Evolutionary conservation across 257 asterid species (phyloP), one percentile per base, ranked within the genome.

Genomic region (Solanum appendiculatum): DNA sequence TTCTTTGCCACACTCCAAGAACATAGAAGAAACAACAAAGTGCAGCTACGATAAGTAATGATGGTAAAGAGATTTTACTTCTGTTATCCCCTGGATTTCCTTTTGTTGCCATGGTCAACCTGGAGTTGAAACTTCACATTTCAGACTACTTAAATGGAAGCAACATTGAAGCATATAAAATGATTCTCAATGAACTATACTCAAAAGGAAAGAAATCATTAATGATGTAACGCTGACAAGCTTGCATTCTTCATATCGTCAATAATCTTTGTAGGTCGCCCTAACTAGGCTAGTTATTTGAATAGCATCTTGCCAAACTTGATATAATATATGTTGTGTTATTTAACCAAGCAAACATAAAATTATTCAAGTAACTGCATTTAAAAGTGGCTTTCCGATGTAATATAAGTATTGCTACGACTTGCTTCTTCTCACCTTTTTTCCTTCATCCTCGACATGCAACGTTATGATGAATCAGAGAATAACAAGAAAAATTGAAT

Each of bases 1-100:
- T 90, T 86, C 86, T 90, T 83, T 91, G 89, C 92, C 93, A 91
- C 68, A 91, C 90, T 86, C 92, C 92, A 21, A 91, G 64, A 63
- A 87, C 85, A 78, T 87, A 91, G 88, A 91, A 91, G 85, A 70
- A 87, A 89, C 90, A 64, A 87, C 92, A 91, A 10, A 91, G 86
- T 10, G 86, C 89, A 7, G 91, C 91, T 60, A 90, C 87, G 14
- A 89, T 70, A 64, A 91, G 75, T 68, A 91, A 34, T 21, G 91
- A 69, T 33, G 91, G 64, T 58, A 66, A 69, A 18, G 90, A 85
- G 78, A 73, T 89, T 83, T 87, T 88, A 56, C 86, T 66, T 90
- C 64, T 90, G 72, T 85, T 86, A 81, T 88, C 92, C 74, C 92
- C 93, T 1, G 90, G 86, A 86, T 91, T 87, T 86, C 88, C 92